phyloP scores from a whole-genome alignment of 2,329 filamentous ascomycete genomes.

The Sporothrix sp. region DNA sequence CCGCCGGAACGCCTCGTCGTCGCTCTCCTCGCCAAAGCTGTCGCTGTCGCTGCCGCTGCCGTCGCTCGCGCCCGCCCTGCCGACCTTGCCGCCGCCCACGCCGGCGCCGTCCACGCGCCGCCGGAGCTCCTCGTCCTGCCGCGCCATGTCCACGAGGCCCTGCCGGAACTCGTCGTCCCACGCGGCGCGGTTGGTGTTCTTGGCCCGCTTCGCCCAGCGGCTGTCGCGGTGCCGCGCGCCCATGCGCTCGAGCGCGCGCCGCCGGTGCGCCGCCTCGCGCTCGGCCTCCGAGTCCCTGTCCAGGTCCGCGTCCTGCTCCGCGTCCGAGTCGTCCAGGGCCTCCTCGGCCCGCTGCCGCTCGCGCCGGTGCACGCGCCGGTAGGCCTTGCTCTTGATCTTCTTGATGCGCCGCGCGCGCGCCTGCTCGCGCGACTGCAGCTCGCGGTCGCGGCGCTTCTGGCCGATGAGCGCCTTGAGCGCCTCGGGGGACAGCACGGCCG shows the following conservation, averaged over 20 bases:
- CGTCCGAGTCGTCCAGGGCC: slow-evolving; percentile 41
- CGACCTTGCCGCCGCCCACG: slow-evolving; percentile 20
- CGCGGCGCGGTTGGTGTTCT: slow-evolving; percentile 65
- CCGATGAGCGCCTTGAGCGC: slow-evolving; percentile 63
- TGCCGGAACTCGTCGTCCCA: slow-evolving; percentile 84
- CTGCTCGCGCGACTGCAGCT: slow-evolving; percentile 80
- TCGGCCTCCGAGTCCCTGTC: slow-evolving; percentile 60
- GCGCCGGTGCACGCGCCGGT: slow-evolving; percentile 82
- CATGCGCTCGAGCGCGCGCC: slow-evolving; percentile 74
- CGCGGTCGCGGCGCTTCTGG: slow-evolving; percentile 68
- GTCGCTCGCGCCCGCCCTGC: slow-evolving; percentile 27
- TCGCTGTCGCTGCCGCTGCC: slow-evolving; percentile 45
- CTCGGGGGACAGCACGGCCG: slow-evolving; percentile 55
- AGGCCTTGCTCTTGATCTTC: slow-evolving; percentile 98
- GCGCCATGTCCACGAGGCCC: slow-evolving; percentile 70
- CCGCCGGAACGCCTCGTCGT: slow-evolving; percentile 42
- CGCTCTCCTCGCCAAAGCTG: slow-evolving; percentile 40
- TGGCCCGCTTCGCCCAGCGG: slow-evolving; percentile 83
- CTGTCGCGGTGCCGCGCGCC: slow-evolving; percentile 77
- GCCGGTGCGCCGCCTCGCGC: slow-evolving; percentile 56
- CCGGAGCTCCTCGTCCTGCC: slow-evolving; percentile 71
- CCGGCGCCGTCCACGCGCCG: slow-evolving; percentile 65
- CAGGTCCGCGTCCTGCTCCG: slow-evolving; percentile 46
- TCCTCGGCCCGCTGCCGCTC: slow-evolving; percentile 48
- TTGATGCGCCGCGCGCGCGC: slow-evolving; percentile 86